Evolutionary conservation across 2,329 filamentous ascomycete genomes (phyloP).

Genomic region (Cordyceps cateniannulata): DNA sequence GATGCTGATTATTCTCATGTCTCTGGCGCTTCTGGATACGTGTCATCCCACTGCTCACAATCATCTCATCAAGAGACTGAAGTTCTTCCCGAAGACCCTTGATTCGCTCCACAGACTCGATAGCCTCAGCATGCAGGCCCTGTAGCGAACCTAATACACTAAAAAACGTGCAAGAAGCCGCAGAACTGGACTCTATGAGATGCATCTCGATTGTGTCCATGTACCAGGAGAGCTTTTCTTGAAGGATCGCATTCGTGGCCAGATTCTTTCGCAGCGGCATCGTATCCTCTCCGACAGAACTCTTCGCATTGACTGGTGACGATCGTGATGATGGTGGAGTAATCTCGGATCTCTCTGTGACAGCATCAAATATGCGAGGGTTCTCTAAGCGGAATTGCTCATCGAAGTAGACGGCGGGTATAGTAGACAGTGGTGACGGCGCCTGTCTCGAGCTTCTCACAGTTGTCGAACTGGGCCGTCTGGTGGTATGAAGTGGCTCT

Average conservation of each 20-base stretch:
- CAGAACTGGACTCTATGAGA: constrained; percentile 81
- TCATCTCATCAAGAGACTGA: constrained; percentile 72
- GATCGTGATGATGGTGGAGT: neutral
- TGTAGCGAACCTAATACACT: constrained; percentile 67
- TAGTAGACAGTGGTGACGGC: neutral
- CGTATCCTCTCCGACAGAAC: neutral
- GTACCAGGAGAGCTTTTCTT: constrained; percentile 98
- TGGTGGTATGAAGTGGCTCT: neutral
- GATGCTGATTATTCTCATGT: neutral
- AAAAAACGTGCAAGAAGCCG: neutral
- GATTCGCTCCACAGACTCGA: constrained; percentile 83
- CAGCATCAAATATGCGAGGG: neutral
- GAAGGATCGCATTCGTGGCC: constrained; percentile 91
- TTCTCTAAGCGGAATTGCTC: neutral
- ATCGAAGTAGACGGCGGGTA: neutral
- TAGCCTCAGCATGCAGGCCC: constrained; percentile 85
- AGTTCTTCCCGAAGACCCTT: constrained; percentile 75
- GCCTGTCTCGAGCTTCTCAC: neutral
- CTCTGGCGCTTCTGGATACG: neutral
- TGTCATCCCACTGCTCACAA: constrained; percentile 69
- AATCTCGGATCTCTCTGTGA: neutral
- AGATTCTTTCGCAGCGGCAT: constrained; percentile 67
- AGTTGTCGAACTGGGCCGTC: neutral
- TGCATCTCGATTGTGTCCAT: constrained; percentile 99
- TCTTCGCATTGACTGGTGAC: neutral